Evolutionary conservation across 1,284 basidiomycete species (phyloP).

Genomic region (Prillingera fragicola): DNA sequence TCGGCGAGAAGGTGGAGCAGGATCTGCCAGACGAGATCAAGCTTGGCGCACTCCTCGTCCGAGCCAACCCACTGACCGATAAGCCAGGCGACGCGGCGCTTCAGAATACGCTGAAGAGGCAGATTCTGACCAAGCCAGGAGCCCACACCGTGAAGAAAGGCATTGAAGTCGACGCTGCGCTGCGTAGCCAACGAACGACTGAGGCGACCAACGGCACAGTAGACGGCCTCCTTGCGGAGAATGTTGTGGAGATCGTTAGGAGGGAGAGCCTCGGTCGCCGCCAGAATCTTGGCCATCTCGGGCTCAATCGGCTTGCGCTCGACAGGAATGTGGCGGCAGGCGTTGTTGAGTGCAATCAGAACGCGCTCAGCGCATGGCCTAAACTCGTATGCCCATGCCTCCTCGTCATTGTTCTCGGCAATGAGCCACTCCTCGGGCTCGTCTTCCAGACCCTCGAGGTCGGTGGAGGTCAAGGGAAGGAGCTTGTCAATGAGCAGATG

Average conservation of each 20-base stretch:
- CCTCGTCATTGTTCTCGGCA: constrained; percentile 68
- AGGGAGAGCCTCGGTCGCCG: constrained; percentile 50
- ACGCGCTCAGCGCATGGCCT: constrained; percentile 82
- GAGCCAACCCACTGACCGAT: constrained; percentile 72
- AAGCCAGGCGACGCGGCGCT: constrained; percentile 82
- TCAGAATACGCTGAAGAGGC: constrained; percentile 66
- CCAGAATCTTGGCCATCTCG: constrained; percentile 59
- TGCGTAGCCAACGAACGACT: constrained; percentile 55
- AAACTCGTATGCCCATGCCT: constrained; percentile 83
- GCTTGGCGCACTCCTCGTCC: constrained; percentile 60
- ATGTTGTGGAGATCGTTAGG: constrained; percentile 59
- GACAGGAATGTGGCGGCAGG: constrained; percentile 59
- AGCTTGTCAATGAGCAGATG: constrained; percentile 71
- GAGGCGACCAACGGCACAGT: constrained; percentile 81
- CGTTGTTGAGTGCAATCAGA: constrained; percentile 67
- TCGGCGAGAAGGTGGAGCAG: constrained; percentile 67
- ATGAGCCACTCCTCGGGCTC: constrained; percentile 90
- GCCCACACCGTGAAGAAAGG: constrained; percentile 28
- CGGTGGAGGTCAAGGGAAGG: constrained; percentile 69
- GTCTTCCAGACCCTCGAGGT: constrained; percentile 70
- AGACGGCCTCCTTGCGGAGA: constrained; percentile 76
- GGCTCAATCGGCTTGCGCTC: constrained; percentile 57
- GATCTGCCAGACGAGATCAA: constrained; percentile 68
- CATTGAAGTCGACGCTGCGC: constrained; percentile 36
- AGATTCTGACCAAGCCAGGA: constrained; percentile 35